Evolutionary conservation across 306 rosid species (phyloP).

Genomic region (Hylodesmum podocarpum): DNA sequence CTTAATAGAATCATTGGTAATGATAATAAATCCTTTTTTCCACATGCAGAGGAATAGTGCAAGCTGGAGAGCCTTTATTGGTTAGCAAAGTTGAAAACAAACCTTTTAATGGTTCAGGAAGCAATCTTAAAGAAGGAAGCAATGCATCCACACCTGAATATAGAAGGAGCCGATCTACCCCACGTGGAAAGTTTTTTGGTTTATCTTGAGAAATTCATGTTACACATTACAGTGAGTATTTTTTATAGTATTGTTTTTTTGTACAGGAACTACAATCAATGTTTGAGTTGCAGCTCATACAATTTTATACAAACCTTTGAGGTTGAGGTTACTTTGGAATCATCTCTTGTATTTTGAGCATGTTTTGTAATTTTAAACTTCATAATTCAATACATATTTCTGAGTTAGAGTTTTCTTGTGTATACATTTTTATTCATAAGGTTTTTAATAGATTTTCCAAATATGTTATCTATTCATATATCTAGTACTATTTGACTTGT

Average conservation of each 20-base stretch:
- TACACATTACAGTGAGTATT: background rate
- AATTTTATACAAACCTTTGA: constrained; percentile 35
- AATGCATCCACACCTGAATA: constrained; percentile 58
- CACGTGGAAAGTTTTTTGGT: constrained; percentile 71
- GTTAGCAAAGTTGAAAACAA: constrained; percentile 65
- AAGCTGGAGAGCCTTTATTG: constrained; percentile 50
- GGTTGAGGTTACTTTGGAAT: constrained; percentile 30
- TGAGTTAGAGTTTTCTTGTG: constrained; percentile 13
- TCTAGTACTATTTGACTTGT: background rate
- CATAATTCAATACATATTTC: constrained; percentile 15
- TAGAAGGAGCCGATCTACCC: constrained; percentile 83
- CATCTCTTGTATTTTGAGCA: constrained; percentile 29
- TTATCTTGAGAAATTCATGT: constrained; percentile 48
- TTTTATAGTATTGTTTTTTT: constrained; percentile 23
- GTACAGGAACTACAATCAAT: constrained; percentile 47
- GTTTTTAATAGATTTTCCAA: background rate
- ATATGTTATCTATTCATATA: background rate
- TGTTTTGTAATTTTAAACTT: constrained; percentile 36
- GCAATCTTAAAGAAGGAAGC: constrained; percentile 56
- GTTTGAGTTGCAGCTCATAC: constrained; percentile 40
- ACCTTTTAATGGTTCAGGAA: constrained; percentile 45
- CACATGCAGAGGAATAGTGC: constrained; percentile 58
- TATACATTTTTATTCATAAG: background rate
- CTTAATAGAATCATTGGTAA: background rate
- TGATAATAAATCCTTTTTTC: background rate